Evolutionary conservation across 768 basidiomycete genomes (phyloP).

Genomic region (Strobilomyces confusus): DNA sequence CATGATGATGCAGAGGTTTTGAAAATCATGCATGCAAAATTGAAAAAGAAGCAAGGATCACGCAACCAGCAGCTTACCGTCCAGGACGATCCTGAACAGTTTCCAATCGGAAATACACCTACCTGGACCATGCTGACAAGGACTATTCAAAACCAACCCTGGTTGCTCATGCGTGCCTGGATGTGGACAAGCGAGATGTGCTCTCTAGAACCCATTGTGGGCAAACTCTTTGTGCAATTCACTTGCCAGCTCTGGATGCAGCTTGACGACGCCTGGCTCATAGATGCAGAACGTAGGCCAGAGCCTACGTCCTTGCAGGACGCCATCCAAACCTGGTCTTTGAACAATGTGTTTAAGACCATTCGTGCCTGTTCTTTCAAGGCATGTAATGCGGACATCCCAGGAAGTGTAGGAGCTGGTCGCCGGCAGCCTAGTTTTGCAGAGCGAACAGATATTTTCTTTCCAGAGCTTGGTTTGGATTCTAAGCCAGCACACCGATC

Average conservation of each 20-base stretch:
- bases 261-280: background rate
- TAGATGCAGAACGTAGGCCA: background rate
- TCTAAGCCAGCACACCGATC: too few species aligned
- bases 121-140: background rate
- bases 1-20: background rate
- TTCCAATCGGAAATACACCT: background rate
- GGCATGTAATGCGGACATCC: background rate
- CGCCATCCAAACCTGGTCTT: background rate
- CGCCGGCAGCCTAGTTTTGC: background rate
- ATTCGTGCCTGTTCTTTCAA: too few species aligned
- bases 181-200: background rate
- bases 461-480: background rate
- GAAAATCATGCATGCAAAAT: background rate
- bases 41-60: background rate
- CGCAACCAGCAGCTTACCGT: background rate
- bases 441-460: background rate
- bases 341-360: background rate
- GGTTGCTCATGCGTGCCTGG: background rate
- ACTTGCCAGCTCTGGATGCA: background rate
- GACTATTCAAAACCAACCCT: background rate
- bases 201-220: background rate
- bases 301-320: background rate
- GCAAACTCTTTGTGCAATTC: background rate
- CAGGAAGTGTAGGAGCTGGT: background rate
- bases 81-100: background rate